Evolutionary conservation across 2,329 filamentous ascomycete genomes (phyloP).

Genomic region (Ophioceras dolichostomum): DNA sequence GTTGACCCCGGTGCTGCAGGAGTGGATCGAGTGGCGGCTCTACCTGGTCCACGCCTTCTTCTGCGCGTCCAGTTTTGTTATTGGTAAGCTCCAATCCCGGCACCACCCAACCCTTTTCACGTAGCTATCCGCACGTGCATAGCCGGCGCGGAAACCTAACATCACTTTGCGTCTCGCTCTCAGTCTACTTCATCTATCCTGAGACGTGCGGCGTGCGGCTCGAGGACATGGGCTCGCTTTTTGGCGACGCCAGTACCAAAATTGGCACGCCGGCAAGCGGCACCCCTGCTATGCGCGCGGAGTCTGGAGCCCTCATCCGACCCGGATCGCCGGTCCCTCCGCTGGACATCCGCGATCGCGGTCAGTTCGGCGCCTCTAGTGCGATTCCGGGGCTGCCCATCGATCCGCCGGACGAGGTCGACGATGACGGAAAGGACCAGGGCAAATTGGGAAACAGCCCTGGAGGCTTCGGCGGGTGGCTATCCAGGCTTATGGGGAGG

Average conservation of each 20-base stretch:
- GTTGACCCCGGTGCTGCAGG: constrained; percentile 86
- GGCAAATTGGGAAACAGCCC: constrained; percentile 3
- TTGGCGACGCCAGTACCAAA: constrained; percentile 81
- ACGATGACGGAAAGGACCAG: constrained; percentile 18
- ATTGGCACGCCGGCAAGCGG: constrained; percentile 61
- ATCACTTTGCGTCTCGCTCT: not conserved
- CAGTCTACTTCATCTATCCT: constrained; percentile 95
- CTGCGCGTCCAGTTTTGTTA: constrained; percentile 86
- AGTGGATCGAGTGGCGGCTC: constrained; percentile 83
- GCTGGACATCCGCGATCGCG: constrained; percentile 50
- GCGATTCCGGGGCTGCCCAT: constrained; percentile 74
- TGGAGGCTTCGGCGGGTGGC: constrained; percentile 37
- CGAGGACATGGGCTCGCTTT: constrained; percentile 92
- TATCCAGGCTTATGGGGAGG: constrained; percentile 22
- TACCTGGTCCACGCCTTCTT: constrained; percentile 96
- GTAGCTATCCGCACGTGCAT: no score
- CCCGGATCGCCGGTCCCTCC: constrained; percentile 69
- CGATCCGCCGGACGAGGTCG: constrained; percentile 56
- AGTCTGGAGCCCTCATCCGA: constrained; percentile 72
- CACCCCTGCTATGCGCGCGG: constrained; percentile 63
- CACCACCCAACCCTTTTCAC: no score
- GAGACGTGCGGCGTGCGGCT: constrained; percentile 91
- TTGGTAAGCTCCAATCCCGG: constrained; percentile 53
- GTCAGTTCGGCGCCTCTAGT: constrained; percentile 43
- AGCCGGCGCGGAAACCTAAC: no score